Evolutionary conservation across 2,329 filamentous ascomycete genomes (phyloP), one percentile per base, ranked within the genome.

Genomic region (Nothophoma quercina): DNA sequence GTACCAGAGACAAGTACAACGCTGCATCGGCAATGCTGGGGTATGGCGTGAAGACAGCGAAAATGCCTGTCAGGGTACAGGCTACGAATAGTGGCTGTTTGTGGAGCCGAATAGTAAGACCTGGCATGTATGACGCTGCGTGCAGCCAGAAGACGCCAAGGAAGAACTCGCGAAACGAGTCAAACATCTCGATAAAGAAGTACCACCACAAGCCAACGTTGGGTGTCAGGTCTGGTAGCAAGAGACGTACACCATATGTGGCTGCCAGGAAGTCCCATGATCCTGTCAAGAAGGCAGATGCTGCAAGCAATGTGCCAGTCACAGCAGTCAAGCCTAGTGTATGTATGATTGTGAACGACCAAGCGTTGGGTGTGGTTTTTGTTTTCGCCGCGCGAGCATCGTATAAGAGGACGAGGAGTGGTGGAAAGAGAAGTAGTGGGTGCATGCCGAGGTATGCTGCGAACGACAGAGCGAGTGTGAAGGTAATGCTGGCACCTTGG

Each of bases 161-260:
- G 81, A 98, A 99, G 81, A 99, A 99, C 64, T 89, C 88, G 30
- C 95, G 85, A 82, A 99, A 99, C 1, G 93, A 93, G 77, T 99
- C 95, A 73, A 99, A 99, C 87, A 99, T 99, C 72, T 99, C 93
- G 63, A 96, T 96, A 72, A 99, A 98, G 78, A 99, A 99, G 77
- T 99, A 99, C 95, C 95, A 99, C 95, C 95, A 99, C 1, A 99
- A 81, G 1, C 95, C 95, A 23, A 96, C 89, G 62, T 98, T 99
- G 10, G 95, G 95, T 0, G 93, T 96, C 32, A 99, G 82, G 70
- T 99, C 95, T 7, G 92, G 91, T 2, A 99, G 84, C 1, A 95
- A 86, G 29, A 99, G 83, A 65, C 96, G 93, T 38, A 96, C 91
- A 63, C 93, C 92, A 75, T 99, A 99, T 0, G 95, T 97, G 16